Percentiles rank a stretch among this genome's conserved stretches.
Evolutionary conservation across 257 asterid species (phyloP).

Genomic region (Nicotiana knightiana): DNA sequence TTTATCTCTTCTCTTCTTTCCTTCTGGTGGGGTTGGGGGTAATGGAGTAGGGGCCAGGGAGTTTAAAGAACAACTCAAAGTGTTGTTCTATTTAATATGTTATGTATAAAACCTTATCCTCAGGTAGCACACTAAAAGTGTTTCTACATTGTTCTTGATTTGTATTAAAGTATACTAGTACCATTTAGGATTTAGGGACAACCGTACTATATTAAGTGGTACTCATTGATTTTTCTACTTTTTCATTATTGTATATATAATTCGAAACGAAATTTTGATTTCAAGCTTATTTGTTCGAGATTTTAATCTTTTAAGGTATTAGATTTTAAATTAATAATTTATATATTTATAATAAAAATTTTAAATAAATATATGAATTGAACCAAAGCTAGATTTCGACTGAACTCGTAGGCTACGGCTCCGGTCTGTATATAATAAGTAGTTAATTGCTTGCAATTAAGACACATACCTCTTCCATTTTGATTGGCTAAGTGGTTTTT

Average conservation of each 20-base stretch:
- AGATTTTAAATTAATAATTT: too few species aligned
- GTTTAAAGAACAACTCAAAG: not conserved
- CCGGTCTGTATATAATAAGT: too few species aligned
- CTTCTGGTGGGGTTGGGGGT: too few species aligned
- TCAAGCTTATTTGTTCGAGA: fast-evolving
- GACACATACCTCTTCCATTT: not conserved
- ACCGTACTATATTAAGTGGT: not conserved
- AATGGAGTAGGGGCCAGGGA: not conserved
- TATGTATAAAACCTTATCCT: not conserved
- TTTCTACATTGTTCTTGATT: not conserved
- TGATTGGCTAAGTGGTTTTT: not conserved
- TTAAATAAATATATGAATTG: too few species aligned
- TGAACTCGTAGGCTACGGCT: too few species aligned
- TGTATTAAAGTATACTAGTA: not conserved
- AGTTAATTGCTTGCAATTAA: not conserved
- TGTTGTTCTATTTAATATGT: not conserved
- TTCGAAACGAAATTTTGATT: fast-evolving
- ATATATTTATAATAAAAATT: too few species aligned
- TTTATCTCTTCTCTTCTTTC: too few species aligned
- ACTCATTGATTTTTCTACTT: not conserved
- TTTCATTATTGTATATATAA: too few species aligned
- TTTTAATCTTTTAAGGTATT: too few species aligned
- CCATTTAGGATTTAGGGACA: not conserved
- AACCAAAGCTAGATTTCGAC: too few species aligned
- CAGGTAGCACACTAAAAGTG: not conserved